Evolutionary conservation across 2,329 filamentous ascomycete genomes (phyloP).

Genomic region (Neobulgaria alba): DNA sequence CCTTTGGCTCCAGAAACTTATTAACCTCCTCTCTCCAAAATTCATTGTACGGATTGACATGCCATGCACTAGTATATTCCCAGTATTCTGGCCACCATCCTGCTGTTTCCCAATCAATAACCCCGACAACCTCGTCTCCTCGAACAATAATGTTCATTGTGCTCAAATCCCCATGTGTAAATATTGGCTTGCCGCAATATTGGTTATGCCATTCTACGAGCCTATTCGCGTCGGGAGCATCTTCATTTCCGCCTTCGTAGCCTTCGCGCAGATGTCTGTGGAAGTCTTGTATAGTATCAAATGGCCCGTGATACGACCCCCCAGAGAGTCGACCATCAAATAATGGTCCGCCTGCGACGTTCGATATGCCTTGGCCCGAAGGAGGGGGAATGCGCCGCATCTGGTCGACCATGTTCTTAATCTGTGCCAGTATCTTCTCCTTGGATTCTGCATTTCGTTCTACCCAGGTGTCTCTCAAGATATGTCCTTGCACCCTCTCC

Average conservation of each 20-base stretch:
- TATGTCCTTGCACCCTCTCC: slow-evolving; percentile 32
- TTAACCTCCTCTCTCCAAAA: slow-evolving; percentile 7
- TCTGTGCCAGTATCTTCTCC: slow-evolving; percentile 29
- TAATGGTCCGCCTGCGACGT: slow-evolving; percentile 28
- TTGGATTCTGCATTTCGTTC: slow-evolving; percentile 27
- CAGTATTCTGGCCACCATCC: slow-evolving; percentile 15
- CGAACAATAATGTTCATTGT: slow-evolving; percentile 7
- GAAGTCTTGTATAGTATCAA: slow-evolving; percentile 17
- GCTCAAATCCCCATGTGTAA: slow-evolving; percentile 10
- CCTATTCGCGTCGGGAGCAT: slow-evolving; percentile 6
- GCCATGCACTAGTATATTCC: slow-evolving; percentile 12
- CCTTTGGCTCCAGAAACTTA: slow-evolving; percentile 9
- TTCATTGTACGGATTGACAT: slow-evolving; percentile 9
- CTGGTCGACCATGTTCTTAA: slow-evolving; percentile 25
- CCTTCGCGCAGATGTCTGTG: slow-evolving; percentile 7
- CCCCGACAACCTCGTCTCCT: slow-evolving; percentile 8
- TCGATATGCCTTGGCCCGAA: slow-evolving; percentile 23
- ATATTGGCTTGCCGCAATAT: slow-evolving; percentile 4
- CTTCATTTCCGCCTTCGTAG: slow-evolving; percentile 5
- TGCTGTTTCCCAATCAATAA: slow-evolving; percentile 13
- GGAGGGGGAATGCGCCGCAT: slow-evolving; percentile 25
- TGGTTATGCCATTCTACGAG: slow-evolving; percentile 5
- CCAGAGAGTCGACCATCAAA: slow-evolving; percentile 28
- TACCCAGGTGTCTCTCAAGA: slow-evolving; percentile 28
- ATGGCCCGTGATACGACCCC: slow-evolving; percentile 25